Percentiles rank a stretch among this genome's conserved stretches.
Conservation (phyloP, 192 early-diverging fungal species). For the Phycomyces blakesleeanus region DNA sequence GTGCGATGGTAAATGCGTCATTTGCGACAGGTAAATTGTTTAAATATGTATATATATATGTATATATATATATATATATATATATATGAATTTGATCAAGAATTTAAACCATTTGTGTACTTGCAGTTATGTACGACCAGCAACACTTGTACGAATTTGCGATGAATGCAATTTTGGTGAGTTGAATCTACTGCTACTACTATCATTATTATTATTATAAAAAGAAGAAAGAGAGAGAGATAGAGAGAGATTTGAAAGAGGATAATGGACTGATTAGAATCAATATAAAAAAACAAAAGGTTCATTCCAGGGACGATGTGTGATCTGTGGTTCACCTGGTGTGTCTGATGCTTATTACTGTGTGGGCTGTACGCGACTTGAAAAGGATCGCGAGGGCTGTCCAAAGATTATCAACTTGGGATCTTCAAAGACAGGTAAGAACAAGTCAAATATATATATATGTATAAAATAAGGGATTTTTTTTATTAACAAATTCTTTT, state of each 20-base stretch:
- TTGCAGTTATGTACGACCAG: conserved; percentile 81
- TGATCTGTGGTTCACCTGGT: conserved; percentile 84
- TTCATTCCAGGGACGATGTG: conserved; percentile 83
- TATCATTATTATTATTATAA: no score
- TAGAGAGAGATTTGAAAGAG: no score
- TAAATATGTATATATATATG: no score
- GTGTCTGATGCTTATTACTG: conserved; percentile 95
- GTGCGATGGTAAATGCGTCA: conserved; percentile 90
- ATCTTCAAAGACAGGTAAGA: conserved; percentile 67
- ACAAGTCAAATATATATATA: no score
- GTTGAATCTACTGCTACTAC: no score
- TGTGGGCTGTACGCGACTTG: conserved; percentile 82
- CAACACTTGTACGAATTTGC: conserved; percentile 87
- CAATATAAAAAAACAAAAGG: no score
- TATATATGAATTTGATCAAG: not conserved
- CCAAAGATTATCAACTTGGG: conserved; percentile 98
- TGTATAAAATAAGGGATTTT: not conserved
- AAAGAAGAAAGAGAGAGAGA: no score
- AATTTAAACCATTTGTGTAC: not conserved
- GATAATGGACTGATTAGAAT: conserved; percentile 50
- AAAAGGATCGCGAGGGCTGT: conserved; percentile 96
- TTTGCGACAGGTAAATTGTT: conserved; percentile 92
- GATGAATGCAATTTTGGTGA: conserved; percentile 93
- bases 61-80: no score
- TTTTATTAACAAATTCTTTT: not conserved